Base-by-base conservation (phyloP, 2,329 filamentous ascomycete genomes). In the Colletotrichum abscissum region DNA sequence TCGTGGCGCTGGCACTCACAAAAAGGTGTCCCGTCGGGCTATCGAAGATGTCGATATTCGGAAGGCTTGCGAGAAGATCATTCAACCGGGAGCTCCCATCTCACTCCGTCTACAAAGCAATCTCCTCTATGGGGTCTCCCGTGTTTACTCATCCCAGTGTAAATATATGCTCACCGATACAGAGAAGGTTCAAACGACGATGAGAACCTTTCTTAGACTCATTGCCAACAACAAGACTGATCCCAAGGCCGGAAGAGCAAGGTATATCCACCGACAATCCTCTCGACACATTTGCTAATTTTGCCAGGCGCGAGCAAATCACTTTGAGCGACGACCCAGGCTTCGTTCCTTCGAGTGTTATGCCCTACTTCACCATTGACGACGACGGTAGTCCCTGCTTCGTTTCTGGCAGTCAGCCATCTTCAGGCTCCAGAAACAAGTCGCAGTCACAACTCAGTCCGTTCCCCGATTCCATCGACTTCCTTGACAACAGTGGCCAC, bases 41-140 rank as follows among this genome's bases (percentile, higher is more conserved):
- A 97, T 99, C 72, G 91, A 96, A 72, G 91, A 94, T 19, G 97
- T 99, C 76, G 89, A 98, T 78, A 92, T 99, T 30, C 88, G 91
- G 46, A 95, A 93, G 79, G 95, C 97, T 70, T 98, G 96, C 82
- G 88, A 92, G 75, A 97, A 93, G n/a, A 98, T 99, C 80, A 90
- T 94, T 49, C 88, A 94, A 69, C 95, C 78, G 0, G 94, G 92
- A 6, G 94, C 94, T 1, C 97, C 97, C 2, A 92, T 99, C 84
- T 96, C 97, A 5, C 84, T 99, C 76, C 92, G 97, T 46, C 89
- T 99, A 26, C 96, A 98, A 80, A 93, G 95, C 19, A 98, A 92
- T 77, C 87, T 99, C 22, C 90, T 99, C 33, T 95, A 93, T 80
- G 95, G 95, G 5, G 90, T 98, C 19, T 93, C 95, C 3, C 90